These are phyloP conservation scores for Rhodotorula taiwanensis DNA, from an alignment of 768 basidiomycete species.

Conservation along the genomic window DNA sequence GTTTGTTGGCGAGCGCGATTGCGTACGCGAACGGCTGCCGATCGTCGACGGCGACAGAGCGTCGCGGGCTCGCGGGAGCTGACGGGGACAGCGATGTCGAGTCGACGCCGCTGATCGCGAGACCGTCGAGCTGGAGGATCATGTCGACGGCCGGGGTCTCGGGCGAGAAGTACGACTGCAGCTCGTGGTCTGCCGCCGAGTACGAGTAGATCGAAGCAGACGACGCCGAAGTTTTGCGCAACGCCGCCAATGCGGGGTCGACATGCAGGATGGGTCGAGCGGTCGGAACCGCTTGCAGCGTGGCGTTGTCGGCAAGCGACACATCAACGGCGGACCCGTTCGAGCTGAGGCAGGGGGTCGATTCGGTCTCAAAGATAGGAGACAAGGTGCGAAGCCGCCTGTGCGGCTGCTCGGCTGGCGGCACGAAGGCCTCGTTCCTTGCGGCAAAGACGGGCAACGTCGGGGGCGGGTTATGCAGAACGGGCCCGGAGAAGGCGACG, in stretches of 20 bases:
- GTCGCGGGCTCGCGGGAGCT: background rate
- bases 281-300: background rate
- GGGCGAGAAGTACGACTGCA: slow-evolving; percentile 17
- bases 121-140: background rate
- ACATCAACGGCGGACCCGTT: background rate
- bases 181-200: background rate
- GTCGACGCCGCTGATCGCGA: background rate
- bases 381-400: background rate
- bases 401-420: background rate
- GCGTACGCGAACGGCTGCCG: background rate
- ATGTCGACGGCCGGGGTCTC: slow-evolving; percentile 7
- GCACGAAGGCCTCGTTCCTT: too few relatives aligned
- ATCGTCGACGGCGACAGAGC: background rate
- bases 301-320: background rate
- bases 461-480: background rate
- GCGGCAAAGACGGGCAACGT: background rate
- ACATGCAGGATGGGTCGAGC: slow-evolving; percentile 3
- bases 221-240: background rate
- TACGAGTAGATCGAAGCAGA: slow-evolving; percentile 22
- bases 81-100: background rate
- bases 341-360: background rate
- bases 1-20: background rate
- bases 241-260: background rate
- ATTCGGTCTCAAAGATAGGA: background rate
- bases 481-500: background rate